phyloP scores from a whole-genome alignment of 179 eudicot genomes.

The Beta macrorhiza region DNA sequence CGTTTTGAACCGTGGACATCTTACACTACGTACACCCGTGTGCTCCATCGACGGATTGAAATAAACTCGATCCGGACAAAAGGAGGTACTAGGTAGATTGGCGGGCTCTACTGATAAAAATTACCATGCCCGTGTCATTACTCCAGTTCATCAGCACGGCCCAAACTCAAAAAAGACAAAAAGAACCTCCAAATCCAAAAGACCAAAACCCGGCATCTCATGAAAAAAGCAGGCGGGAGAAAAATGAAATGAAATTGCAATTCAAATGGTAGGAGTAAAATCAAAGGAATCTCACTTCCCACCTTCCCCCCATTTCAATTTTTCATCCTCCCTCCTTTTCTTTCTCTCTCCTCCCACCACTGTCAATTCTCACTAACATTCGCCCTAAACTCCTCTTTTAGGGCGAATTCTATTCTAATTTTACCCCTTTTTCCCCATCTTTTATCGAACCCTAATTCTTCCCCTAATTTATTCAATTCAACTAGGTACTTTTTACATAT shows the following conservation, averaged over 20 bases:
- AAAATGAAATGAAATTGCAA: neutral
- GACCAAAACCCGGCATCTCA: neutral
- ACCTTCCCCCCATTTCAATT: neutral
- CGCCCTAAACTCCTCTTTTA: constrained; percentile 2
- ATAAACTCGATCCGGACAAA: too few relatives aligned
- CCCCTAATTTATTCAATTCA: neutral
- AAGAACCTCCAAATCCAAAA: neutral
- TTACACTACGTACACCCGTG: too few relatives aligned
- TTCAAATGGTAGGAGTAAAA: neutral
- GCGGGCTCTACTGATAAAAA: too few relatives aligned
- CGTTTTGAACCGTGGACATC: too few relatives aligned
- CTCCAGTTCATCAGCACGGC: too few relatives aligned
- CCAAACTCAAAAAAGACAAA: too few relatives aligned
- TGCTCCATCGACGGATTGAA: too few relatives aligned
- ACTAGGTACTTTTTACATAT: neutral
- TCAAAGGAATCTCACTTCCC: neutral
- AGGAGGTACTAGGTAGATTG: too few relatives aligned
- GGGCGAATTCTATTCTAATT: neutral
- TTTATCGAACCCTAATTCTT: neutral
- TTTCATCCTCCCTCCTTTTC: neutral
- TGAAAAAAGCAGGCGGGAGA: constrained; percentile 11
- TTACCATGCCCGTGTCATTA: too few relatives aligned
- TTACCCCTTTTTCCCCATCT: neutral
- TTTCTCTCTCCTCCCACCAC: neutral
- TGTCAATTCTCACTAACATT: constrained; percentile 4